Evolutionary conservation across 306 rosid species (phyloP).

Genomic region (Bauhinia variegata): DNA sequence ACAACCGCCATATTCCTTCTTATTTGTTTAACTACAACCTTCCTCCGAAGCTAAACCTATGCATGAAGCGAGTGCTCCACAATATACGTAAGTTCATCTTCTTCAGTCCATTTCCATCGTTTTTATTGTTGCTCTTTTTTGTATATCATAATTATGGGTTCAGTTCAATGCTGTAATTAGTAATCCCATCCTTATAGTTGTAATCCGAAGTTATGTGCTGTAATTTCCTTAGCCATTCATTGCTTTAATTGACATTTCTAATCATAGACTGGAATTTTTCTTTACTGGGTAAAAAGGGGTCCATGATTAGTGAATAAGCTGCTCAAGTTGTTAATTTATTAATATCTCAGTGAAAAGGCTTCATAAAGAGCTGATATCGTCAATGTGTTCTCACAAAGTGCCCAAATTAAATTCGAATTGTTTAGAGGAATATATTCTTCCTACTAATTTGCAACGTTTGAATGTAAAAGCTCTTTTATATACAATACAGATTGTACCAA

Average conservation of each 20-base stretch:
- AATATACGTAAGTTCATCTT: constrained; percentile 41
- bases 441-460: constrained; percentile 18
- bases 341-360: constrained; percentile 14
- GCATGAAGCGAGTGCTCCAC: constrained; percentile 40
- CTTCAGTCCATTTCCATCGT: background rate
- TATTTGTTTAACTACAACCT: too few relatives aligned
- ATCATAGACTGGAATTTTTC: background rate
- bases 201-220: background rate
- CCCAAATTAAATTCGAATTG: background rate
- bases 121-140: background rate
- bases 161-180: constrained; percentile 19
- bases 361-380: constrained; percentile 24
- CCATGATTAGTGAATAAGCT: too few relatives aligned
- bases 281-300: too few relatives aligned
- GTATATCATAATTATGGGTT: background rate
- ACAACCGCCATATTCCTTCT: too few relatives aligned
- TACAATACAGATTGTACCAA: constrained; percentile 49
- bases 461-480: constrained; percentile 1
- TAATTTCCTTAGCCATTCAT: background rate
- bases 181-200: background rate
- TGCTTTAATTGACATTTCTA: background rate
- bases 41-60: constrained; percentile 3
- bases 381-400: constrained; percentile 20
- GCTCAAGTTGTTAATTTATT: background rate
- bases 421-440: constrained; percentile 16